Evolutionary conservation across 352 stramenopile genomes (phyloP).

Genomic region (Phytophthora sojae): DNA sequence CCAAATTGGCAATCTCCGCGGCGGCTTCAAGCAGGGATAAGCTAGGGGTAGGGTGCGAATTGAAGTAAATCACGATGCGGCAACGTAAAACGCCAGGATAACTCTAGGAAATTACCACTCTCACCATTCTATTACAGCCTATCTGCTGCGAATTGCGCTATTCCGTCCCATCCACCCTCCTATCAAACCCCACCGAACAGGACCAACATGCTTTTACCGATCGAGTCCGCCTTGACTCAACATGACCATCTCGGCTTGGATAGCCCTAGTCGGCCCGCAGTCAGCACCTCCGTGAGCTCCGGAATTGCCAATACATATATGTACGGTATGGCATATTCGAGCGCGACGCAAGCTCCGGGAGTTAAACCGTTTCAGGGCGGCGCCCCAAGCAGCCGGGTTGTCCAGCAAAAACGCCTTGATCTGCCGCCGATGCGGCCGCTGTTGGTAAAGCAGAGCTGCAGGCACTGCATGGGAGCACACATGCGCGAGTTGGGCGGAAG

Average conservation of each 20-base stretch:
- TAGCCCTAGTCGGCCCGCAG: no score
- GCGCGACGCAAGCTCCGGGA: not conserved
- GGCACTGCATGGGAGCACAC: not conserved
- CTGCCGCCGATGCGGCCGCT: not conserved
- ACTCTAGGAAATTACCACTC: constrained; percentile 1
- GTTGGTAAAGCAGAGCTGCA: not conserved
- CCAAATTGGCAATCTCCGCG: not conserved
- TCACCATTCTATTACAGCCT: constrained; percentile 7
- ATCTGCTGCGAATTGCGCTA: constrained; percentile 5
- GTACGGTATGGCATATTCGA: not conserved
- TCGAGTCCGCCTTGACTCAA: no score
- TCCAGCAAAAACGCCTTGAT: no score
- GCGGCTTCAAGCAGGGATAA: not conserved
- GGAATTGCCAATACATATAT: not conserved
- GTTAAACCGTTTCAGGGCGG: not conserved
- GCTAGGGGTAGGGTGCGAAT: not conserved
- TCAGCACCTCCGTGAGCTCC: no score
- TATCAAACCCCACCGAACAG: constrained; percentile 8
- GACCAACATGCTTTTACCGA: not conserved
- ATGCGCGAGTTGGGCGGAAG: no score
- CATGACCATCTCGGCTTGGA: no score
- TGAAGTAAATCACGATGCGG: constrained; percentile 5
- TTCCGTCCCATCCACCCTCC: constrained; percentile 7
- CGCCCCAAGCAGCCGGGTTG: not conserved
- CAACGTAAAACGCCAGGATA: constrained; percentile 10